Evolutionary conservation across 164 flowering plant species (phyloP), one percentile per base, ranked within the genome.

Genomic region (Echeveria elegans): DNA sequence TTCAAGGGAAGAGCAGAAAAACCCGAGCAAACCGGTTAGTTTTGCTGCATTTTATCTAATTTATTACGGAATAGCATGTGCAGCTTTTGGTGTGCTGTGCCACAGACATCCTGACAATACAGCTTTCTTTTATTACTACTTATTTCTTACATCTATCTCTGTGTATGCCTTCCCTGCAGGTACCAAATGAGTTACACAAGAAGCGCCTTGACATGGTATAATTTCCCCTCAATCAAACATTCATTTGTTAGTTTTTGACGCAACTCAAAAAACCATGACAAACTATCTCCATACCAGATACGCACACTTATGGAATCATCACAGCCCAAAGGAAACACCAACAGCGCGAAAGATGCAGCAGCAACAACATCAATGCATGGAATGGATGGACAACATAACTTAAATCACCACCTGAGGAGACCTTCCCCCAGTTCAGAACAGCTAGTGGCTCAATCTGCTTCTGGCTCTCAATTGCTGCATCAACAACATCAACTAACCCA

Each of bases 1-100:
- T 68, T 82, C 96, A 62, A 85, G 85, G 53, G 98, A 89, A 72
- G 96, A 82, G 65, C 82, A 67, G 60, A 88, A 81, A 67, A 37
- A 74, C 71, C 76, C 78, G 65, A 77, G 64, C 43, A 78, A 77
- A 72, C 66, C 78, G 66, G 96, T 91, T 78, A 86, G 93, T 41
- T 37, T 24, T 34, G 37, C 37, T 7, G 5, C 37, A 34, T 19
- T 9, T 21, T 24, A n/a, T 15, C 6, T 4, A 43, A 12, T 16
- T 12, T 11, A 43, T 43, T 43, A 34, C 37, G 7, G 37, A 34
- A 34, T 34, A n/a, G n/a, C n/a, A n/a, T n/a, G n/a, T n/a, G n/a
- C n/a, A n/a, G n/a, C n/a, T n/a, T n/a, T n/a, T n/a, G 7, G 37
- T 34, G 37, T 34, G 37, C 3, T 3, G 37, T 7, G 37, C 37